A percentile compares a stretch with the other conserved stretches of the same genome.
Evolutionary conservation across 2,329 filamentous ascomycete species (phyloP).

Genomic region (Pseudocercospora fijiensis): DNA sequence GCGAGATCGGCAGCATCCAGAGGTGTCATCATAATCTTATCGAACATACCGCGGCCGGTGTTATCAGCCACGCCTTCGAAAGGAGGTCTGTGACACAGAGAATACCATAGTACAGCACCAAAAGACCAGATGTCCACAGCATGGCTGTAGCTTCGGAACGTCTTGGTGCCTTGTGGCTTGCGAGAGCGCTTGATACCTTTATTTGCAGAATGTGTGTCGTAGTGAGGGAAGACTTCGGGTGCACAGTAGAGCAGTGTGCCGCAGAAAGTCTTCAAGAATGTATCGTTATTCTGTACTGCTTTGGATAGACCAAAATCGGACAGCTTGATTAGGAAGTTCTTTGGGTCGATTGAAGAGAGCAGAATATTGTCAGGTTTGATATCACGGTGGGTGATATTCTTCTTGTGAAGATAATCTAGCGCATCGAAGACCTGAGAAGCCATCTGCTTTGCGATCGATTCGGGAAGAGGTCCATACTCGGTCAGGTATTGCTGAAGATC

Average conservation of each 20-base stretch:
- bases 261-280: slow-evolving; percentile 93
- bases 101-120: slow-evolving; percentile 85
- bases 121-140: slow-evolving; percentile 96
- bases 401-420: slow-evolving; percentile 78
- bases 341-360: slow-evolving; percentile 67
- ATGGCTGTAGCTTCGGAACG: slow-evolving; percentile 72
- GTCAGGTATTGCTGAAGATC: slow-evolving; percentile 75
- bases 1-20: slow-evolving; percentile 67
- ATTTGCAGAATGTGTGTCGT: slow-evolving; percentile 62
- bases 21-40: slow-evolving; percentile 78
- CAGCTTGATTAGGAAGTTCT: slow-evolving; percentile 72
- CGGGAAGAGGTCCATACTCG: slow-evolving; percentile 61
- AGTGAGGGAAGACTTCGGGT: slow-evolving; percentile 90
- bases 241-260: slow-evolving; percentile 95
- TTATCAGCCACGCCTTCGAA: slow-evolving; percentile 76
- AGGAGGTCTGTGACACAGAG: slow-evolving; percentile 75
- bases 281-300: slow-evolving; percentile 77
- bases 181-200: slow-evolving; percentile 58
- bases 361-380: slow-evolving; percentile 98
- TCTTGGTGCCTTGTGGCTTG: slow-evolving; percentile 48
- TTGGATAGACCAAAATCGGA: slow-evolving; percentile 97
- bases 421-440: slow-evolving; percentile 76
- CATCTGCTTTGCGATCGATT: slow-evolving; percentile 68
- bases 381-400: slow-evolving; percentile 94
- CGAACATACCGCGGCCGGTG: slow-evolving; percentile 74